Evolutionary conservation across 257 asterid genomes (phyloP).

Genomic region (Capsicum rhomboideum): DNA sequence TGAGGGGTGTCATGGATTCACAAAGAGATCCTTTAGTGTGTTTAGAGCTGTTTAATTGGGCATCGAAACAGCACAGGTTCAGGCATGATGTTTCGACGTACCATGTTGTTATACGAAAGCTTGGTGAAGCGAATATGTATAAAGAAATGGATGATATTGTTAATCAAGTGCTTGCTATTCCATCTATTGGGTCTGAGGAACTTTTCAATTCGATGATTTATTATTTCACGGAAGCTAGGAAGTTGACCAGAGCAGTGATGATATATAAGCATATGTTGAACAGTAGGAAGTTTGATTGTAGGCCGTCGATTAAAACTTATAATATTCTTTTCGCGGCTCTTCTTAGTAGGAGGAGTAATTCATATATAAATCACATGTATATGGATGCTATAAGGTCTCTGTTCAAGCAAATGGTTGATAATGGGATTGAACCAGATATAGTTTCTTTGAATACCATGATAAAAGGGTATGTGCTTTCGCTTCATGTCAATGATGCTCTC

Average conservation of each 20-base stretch:
- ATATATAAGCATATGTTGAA: conserved; percentile 68
- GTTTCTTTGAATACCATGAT: conserved; percentile 78
- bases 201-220: conserved; percentile 72
- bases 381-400: conserved; percentile 68
- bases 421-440: conserved; percentile 81
- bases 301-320: conserved; percentile 71
- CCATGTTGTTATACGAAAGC: conserved; percentile 60
- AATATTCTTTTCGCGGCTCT: conserved; percentile 64
- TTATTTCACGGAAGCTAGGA: conserved; percentile 75
- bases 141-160: conserved; percentile 81
- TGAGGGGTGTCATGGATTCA: conserved; percentile 40
- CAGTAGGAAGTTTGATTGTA: conserved; percentile 61
- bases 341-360: conserved; percentile 62
- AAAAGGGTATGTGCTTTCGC: conserved; percentile 86
- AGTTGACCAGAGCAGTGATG: conserved; percentile 67
- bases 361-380: conserved; percentile 68
- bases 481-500: conserved; percentile 88
- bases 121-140: conserved; percentile 71
- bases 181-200: conserved; percentile 57
- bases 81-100: conserved; percentile 53
- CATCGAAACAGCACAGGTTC: conserved; percentile 76
- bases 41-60: conserved; percentile 91
- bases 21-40: conserved; percentile 68
- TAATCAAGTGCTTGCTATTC: conserved; percentile 73
- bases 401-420: conserved; percentile 81